A percentile compares a stretch with the other conserved stretches of the same genome.
phyloP scores from a whole-genome alignment of 495 filamentous ascomycete genomes.

The Pseudomonodictys pantanalensis region DNA sequence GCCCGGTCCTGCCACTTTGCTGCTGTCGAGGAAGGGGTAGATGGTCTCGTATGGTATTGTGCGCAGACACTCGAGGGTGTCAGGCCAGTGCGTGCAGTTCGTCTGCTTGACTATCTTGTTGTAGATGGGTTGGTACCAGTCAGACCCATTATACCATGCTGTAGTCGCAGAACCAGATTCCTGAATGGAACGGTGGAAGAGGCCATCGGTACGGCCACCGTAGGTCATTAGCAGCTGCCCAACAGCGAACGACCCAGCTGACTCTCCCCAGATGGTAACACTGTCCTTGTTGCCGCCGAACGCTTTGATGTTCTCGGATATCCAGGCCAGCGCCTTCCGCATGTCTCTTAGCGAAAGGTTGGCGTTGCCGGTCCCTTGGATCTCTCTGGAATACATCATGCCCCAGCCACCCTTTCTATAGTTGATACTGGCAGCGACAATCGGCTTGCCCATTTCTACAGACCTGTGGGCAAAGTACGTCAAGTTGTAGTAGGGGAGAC shows the following conservation, averaged over 20 bases:
- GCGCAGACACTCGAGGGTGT: conserved; percentile 31
- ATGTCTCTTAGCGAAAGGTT: conserved; percentile 33
- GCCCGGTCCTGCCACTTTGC: conserved; percentile 29
- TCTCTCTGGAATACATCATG: conserved; percentile 26
- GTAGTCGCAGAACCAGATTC: conserved; percentile 30
- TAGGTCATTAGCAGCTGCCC: conserved; percentile 29
- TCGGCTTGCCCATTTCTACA: conserved; percentile 31
- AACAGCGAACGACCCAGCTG: conserved; percentile 30
- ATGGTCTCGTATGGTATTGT: conserved; percentile 27
- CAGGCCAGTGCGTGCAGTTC: conserved; percentile 27
- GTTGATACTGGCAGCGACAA: conserved; percentile 32
- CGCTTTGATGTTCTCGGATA: conserved; percentile 26
- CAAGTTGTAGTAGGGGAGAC: conserved; percentile 31
- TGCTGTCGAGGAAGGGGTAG: conserved; percentile 31
- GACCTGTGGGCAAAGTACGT: conserved; percentile 31
- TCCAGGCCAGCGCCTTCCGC: conserved; percentile 29
- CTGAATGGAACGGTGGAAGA: conserved; percentile 34
- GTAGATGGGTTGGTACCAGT: conserved; percentile 35
- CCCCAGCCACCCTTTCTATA: conserved; percentile 34
- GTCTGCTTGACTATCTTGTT: conserved; percentile 29
- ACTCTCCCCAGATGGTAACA: conserved; percentile 34
- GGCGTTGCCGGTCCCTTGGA: conserved; percentile 29
- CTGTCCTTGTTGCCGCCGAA: conserved; percentile 24
- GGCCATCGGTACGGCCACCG: conserved; percentile 21
- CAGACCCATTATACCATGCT: conserved; percentile 33